Base-by-base conservation (phyloP, 1,284 basidiomycete species). In the Boletus putidus region DNA sequence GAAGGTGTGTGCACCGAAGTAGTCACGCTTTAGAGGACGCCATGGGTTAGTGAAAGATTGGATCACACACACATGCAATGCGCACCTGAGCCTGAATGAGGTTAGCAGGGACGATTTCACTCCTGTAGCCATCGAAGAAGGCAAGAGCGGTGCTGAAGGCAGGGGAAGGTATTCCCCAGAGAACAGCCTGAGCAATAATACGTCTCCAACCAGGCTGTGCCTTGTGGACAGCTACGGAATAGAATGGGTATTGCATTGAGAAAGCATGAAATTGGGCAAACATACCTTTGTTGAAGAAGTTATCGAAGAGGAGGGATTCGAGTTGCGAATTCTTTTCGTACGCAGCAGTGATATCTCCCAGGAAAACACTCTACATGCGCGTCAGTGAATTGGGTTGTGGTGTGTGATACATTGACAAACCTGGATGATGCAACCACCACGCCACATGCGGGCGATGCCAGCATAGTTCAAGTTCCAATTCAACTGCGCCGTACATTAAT, bases 401-500 rank as follows among this genome's bases (percentile, higher is more conserved):
- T 37, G 29, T 53, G 21, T 23, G 27, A 36, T 50, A 29, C 23
- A 27, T 42, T 3, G 45, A 53, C 69, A 50, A 62, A 82, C 87
- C 84, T 95, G 94, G 86, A 99, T 99, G 78, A 99, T 99, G 79
- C 97, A 99, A 66, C 97, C 97, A 68, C 97, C 97, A 72, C 96
- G 94, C 97, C 97, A 99, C 94, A 99, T 99, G 68, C 85, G 88
- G 51, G 97, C 97, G 74, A 99, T 98, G 64, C 95, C 95, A 71
- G 95, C 91, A 76, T 97, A 97, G 83, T 94, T 94, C 73, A 94
- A 78, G 73, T 90, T 86, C 92, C 92, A 94, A 65, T 72, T 75
- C 65, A 88, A 72, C 88, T 91, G 62, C 11, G 65, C 48, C 23
- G 42, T 23, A 37, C 50, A 36, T 66, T 36, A 54, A 20, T 61